Evolutionary conservation across 495 filamentous ascomycete genomes (phyloP), one percentile per base, ranked within the genome.

Genomic region (Massariosphaeria phaeospora): DNA sequence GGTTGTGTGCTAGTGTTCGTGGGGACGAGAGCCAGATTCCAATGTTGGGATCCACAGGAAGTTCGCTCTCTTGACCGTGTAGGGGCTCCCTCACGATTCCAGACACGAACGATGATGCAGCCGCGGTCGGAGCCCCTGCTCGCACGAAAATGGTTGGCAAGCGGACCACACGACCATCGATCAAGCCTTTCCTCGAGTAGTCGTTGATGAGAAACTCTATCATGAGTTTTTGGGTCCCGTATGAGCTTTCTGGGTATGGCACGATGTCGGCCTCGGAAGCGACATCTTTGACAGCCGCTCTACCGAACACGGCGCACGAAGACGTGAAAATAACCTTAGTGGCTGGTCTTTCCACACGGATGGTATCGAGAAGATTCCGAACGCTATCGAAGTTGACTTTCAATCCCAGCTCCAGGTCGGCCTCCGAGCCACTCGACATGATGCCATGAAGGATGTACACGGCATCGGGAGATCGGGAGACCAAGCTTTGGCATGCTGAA

Each of bases 21-120:
- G 61, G 61, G 15, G 56, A 60, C 1, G 39, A 45, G 13, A 64
- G 35, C 61, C 61, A 64, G 25, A 64, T 57, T 13, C 61, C 71
- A 61, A 86, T 56, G 39, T 47, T 44, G 17, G 57, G 53, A 41
- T 58, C 52, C 26, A 65, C 62, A n/a, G 62, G 62, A 6, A 65
- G 42, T 21, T 53, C 49, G 43, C 54, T 62, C 38, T 62, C 52
- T 26, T 62, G 27, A 13, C 62, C 62, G 46, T 65, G 49, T 1
- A 65, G 39, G 9, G 62, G 57, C 23, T 65, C 62, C 25, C 62
- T 17, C 4, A 65, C 62, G 27, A 65, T 65, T 35, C 62, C 58
- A 29, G 48, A 54, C 1, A 62, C 62, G 38, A 65, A 65, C 12
- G 53, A 58, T 3, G 53, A 58, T 7, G 62, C 62, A 8, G 62